Percentiles rank a stretch among this genome's conserved stretches.
Conservation (phyloP, 2,329 filamentous ascomycete species). For the Beauveria bassiana region DNA sequence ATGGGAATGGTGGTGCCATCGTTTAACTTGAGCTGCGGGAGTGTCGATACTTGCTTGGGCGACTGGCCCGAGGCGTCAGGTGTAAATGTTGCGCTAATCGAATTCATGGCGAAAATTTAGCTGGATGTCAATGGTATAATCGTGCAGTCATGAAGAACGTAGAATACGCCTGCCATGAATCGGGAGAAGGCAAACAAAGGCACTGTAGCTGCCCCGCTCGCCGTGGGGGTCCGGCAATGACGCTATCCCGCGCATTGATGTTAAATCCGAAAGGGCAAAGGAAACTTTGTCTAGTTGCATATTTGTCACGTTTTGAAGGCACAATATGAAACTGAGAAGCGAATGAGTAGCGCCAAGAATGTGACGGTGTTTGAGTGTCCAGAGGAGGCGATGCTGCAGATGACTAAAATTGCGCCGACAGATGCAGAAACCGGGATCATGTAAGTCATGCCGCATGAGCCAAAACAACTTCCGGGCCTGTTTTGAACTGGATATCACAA, state of each 20-base stretch:
- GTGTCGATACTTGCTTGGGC: slow-evolving; percentile 33
- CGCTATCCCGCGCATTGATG: neutral
- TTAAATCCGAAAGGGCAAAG: neutral
- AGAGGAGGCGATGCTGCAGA: neutral
- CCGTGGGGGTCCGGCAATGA: neutral
- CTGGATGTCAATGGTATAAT: neutral
- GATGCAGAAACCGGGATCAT: too few species aligned
- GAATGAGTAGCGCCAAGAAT: neutral
- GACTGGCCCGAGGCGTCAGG: slow-evolving; percentile 30
- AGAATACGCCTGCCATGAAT: neutral
- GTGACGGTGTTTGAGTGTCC: neutral
- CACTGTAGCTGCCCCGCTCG: neutral
- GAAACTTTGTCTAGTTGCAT: neutral
- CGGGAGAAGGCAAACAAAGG: neutral
- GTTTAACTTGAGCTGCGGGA: slow-evolving; percentile 61
- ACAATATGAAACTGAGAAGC: neutral
- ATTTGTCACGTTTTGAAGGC: neutral
- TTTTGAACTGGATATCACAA: slow-evolving; percentile 1
- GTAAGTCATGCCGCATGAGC: neutral
- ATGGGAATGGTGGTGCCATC: slow-evolving; percentile 67
- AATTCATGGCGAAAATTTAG: slow-evolving; percentile 29
- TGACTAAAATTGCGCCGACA: too few species aligned
- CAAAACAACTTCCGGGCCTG: neutral
- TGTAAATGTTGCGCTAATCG: slow-evolving; percentile 30
- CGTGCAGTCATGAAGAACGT: neutral